phyloP scores from a whole-genome alignment of 768 basidiomycete genomes.

The Pholiota conissans region DNA sequence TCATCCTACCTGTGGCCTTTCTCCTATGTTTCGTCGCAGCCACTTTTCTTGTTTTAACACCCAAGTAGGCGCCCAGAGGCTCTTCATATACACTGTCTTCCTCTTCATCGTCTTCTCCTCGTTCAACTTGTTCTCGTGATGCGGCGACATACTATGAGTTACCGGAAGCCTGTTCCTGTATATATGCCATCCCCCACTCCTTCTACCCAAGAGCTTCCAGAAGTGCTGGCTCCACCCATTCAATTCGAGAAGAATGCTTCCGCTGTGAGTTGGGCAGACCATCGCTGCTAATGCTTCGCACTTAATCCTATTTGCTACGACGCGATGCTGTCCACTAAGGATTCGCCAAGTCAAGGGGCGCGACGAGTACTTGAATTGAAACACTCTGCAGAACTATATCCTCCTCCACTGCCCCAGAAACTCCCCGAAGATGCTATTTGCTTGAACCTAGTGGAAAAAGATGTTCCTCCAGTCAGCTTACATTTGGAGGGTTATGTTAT shows the following conservation, averaged over 20 bases:
- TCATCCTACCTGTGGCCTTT: neutral
- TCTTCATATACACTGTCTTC: neutral
- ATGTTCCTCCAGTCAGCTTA: neutral
- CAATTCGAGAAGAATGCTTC: neutral
- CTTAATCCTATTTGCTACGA: neutral
- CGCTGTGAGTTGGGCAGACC: neutral
- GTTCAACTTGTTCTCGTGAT: conserved; percentile 15
- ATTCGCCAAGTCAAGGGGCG: neutral
- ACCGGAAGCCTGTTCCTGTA: conserved; percentile 69
- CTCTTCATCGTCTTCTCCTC: neutral
- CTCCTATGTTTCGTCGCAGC: neutral
- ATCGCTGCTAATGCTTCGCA: neutral
- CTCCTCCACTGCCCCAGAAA: conserved; percentile 44
- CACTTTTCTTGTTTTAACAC: neutral
- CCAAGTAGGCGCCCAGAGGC: neutral
- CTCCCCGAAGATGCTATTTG: conserved; percentile 6
- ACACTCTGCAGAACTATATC: conserved; percentile 58
- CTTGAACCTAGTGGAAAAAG: conserved; percentile 13
- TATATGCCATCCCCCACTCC: conserved; percentile 67
- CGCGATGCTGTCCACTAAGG: neutral
- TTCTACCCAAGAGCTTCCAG: conserved; percentile 29
- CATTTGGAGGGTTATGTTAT: neutral
- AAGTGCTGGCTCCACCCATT: neutral
- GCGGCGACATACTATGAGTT: conserved; percentile 49
- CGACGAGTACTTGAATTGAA: neutral